Conservation (phyloP, 2,329 filamentous ascomycete species). For the Paecilomyces sp. region DNA sequence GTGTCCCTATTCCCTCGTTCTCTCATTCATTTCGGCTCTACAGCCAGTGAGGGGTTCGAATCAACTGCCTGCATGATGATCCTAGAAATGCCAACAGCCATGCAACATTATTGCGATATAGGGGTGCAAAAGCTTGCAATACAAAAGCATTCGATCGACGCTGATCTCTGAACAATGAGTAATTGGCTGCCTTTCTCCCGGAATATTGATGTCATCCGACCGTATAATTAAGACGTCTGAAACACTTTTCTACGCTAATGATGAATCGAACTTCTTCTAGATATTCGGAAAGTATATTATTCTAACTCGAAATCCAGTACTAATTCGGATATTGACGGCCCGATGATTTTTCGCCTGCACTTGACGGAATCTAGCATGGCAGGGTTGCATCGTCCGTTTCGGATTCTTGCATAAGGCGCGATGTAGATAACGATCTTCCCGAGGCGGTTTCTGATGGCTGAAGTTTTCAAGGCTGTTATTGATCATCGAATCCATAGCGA, state of each 20-base stretch:
- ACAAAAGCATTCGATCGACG: conserved; percentile 29
- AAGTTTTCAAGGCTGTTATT: conserved; percentile 36
- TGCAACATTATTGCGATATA: conserved; percentile 34
- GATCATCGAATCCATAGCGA: conserved; percentile 40
- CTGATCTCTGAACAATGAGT: conserved; percentile 43
- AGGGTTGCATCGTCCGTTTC: conserved; percentile 39
- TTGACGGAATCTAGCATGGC: conserved; percentile 34
- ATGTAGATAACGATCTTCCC: conserved; percentile 41
- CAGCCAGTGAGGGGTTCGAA: conserved; percentile 38
- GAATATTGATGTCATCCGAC: conserved; percentile 35
- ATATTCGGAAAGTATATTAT: conserved; percentile 25
- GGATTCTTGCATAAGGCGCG: conserved; percentile 35
- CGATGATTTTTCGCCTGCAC: conserved; percentile 29
- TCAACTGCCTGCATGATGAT: conserved; percentile 49
- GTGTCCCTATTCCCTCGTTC: too few relatives aligned
- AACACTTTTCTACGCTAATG: conserved; percentile 10
- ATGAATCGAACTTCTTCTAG: conserved; percentile 30
- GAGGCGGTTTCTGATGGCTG: conserved; percentile 38
- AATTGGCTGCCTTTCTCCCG: conserved; percentile 32
- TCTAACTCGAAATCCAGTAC: conserved; percentile 43
- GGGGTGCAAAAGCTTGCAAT: conserved; percentile 29
- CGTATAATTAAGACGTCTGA: conserved; percentile 27
- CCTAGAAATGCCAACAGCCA: conserved; percentile 34
- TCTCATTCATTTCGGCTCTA: conserved; percentile 30
- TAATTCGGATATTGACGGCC: conserved; percentile 34